A percentile compares a stretch with the other conserved stretches of the same genome.
Conservation (phyloP, 139 green algal genomes). For the Ostreobium quekettii region DNA sequence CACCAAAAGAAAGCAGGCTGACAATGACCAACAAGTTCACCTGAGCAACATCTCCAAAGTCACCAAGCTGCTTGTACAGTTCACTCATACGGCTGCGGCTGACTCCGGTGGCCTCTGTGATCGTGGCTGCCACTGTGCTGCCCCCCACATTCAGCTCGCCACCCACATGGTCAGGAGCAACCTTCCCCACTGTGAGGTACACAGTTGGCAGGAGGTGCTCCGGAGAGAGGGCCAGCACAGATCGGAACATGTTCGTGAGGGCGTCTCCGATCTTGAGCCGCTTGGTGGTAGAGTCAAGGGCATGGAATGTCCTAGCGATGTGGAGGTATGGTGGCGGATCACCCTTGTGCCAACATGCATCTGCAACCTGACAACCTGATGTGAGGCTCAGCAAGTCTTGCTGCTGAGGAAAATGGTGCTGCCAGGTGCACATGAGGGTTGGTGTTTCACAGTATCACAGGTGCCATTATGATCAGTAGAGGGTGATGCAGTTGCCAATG, state of each 20-base stretch:
- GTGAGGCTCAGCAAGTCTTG: too few relatives aligned
- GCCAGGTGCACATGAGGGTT: too few relatives aligned
- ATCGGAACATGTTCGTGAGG: slow-evolving; percentile 41
- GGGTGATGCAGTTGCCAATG: too few relatives aligned
- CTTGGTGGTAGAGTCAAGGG: slow-evolving; percentile 61
- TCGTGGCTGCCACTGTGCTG: slow-evolving; percentile 37
- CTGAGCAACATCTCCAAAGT: slow-evolving; percentile 75
- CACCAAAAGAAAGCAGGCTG: too few relatives aligned
- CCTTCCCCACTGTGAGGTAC: slow-evolving; percentile 61
- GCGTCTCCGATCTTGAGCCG: slow-evolving; percentile 48
- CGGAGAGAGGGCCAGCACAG: slow-evolving; percentile 34
- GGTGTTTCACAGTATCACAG: too few relatives aligned
- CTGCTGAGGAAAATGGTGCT: too few relatives aligned
- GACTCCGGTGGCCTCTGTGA: slow-evolving; percentile 39
- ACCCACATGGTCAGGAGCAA: slow-evolving; percentile 58
- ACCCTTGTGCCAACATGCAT: slow-evolving; percentile 48
- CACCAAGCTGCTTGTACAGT: slow-evolving; percentile 63
- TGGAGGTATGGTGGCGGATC: slow-evolving; percentile 65
- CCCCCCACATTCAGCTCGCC: slow-evolving; percentile 61
- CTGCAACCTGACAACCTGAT: not conserved
- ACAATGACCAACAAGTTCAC: too few relatives aligned
- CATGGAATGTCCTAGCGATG: slow-evolving; percentile 53
- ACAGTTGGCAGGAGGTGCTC: slow-evolving; percentile 55
- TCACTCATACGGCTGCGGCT: slow-evolving; percentile 38
- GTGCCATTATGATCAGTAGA: too few relatives aligned